Evolutionary conservation across 306 rosid species (phyloP).

Genomic region (Psophocarpus tetragonolobus): DNA sequence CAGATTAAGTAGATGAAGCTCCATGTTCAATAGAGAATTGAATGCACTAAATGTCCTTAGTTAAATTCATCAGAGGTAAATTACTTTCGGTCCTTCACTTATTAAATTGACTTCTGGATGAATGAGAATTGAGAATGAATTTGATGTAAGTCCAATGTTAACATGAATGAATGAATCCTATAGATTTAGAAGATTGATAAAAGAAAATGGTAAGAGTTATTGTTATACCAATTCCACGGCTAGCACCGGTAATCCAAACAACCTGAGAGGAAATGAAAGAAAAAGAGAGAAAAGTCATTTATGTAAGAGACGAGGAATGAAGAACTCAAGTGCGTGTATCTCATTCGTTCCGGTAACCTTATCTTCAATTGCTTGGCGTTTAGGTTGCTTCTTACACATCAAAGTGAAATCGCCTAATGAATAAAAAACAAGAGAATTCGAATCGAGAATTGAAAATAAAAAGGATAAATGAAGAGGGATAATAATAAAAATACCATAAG

Average conservation of each 20-base stretch:
- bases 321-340: neutral
- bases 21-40: neutral
- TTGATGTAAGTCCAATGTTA: neutral
- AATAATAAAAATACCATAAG: slow-evolving; percentile 53
- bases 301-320: neutral
- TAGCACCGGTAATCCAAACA: slow-evolving; percentile 95
- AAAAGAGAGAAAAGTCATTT: slow-evolving; percentile 5
- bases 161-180: neutral
- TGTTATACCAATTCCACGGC: slow-evolving; percentile 89
- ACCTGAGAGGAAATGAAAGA: slow-evolving; percentile 54
- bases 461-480: neutral
- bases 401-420: slow-evolving; percentile 78
- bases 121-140: neutral
- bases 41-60: neutral
- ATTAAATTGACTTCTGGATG: neutral
- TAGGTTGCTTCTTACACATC: slow-evolving; percentile 66
- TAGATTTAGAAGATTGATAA: neutral
- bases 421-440: neutral
- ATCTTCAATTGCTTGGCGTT: slow-evolving; percentile 72
- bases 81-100: neutral
- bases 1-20: neutral
- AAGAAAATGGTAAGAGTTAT: neutral
- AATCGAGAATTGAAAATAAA: neutral
- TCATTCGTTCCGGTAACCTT: slow-evolving; percentile 39
- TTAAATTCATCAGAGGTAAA: neutral